Base-by-base conservation (phyloP, 352 stramenopile genomes). In the Saprolegnia diclina region DNA sequence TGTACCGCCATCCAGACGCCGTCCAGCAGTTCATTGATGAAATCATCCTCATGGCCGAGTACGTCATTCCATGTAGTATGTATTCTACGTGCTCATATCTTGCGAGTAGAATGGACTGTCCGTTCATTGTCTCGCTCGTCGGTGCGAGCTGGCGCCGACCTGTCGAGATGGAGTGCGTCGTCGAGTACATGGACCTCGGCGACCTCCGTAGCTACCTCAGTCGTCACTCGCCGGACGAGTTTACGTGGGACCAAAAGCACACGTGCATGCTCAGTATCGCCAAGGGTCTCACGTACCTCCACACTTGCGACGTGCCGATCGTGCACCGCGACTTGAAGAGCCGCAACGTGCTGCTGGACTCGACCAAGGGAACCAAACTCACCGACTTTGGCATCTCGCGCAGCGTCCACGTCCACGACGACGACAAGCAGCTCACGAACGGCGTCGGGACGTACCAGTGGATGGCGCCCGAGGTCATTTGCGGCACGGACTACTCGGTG, bases 381-480 rank as follows among this genome's bases (percentile, higher is more conserved):
- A 80, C 76, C 0, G 82, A 87, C 69, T 90, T 90, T 72, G 80
- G 80, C 0, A 67, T 74, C 14, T 79, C 81, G 19, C 69, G 80
- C 1, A 78, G 13, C 42, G 42, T 48, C 42, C 29, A 35, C 29
- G 29, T 35, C 29, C 29, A 35, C 29, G 29, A 35, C n/a, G 44
- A 80, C 5, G 73, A 76, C n/a, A 82, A 73, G 5, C 85, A 85
- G 79, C 87, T 79, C 10, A 59, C 67, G 0, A 71, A 71, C 0
- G 74, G 73, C n/a, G 75, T 85, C 0, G 80, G 80, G 0, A 88
- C 82, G 0, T 66, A 73, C 3, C 72, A 73, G 0, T 72, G 53
- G 38, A 72, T 66, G 18, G 72, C 72, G n/a, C 72, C 72, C 1
- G 72, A 76, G 64, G 64, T 76, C 9, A 45, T 76, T 14, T 52